Evolutionary conservation across 805 yeast species (phyloP), one percentile per base, ranked within the genome.

Genomic region (Saturnispora galanensis): DNA sequence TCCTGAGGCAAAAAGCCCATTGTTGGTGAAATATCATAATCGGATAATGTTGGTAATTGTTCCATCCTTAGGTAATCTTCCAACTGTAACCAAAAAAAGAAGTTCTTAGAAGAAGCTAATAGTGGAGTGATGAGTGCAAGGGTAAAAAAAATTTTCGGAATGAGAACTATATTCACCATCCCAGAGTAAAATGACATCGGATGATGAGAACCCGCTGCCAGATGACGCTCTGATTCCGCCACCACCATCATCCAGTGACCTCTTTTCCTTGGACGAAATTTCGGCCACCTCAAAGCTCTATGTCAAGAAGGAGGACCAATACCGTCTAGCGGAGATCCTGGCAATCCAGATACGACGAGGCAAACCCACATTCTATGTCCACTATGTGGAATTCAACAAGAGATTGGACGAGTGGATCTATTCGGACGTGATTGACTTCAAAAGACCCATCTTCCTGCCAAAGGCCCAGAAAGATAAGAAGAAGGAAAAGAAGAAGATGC

Each of bases 341-440:
- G 86, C 89, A 15, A 73, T 77, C 41, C 86, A 84, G 50, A 64
- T 74, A 38, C 79, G 84, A 56, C 82, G 87, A 59, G 86, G 89
- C 11, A 76, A 83, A 49, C 77, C 79, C 30, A 84, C 77, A 52
- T 89, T 82, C 62, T 93, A 93, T 60, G 96, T 93, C 29, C 99
- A 93, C 63, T 93, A 88, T 65, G 86, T 79, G 43, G 96, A 89
- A 53, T 93, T 81, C 69, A 93, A 93, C 68, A 93, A 93, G 63
- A 83, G 99, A 62, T 72, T 93, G 53, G 99, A 93, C 66, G 98
- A 93, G 62, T 90, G 97, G 97, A 77, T 93, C 6, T 69, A 73
- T 16, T 70, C 76, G 4, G 80, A 78, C 32, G 71, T 94, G 42
- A 79, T 93, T 10, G 85, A 87, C 59, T 73, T 79, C 44, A 67